phyloP scores from a whole-genome alignment of 2,329 filamentous ascomycete genomes.

The Beauveria sp. region DNA sequence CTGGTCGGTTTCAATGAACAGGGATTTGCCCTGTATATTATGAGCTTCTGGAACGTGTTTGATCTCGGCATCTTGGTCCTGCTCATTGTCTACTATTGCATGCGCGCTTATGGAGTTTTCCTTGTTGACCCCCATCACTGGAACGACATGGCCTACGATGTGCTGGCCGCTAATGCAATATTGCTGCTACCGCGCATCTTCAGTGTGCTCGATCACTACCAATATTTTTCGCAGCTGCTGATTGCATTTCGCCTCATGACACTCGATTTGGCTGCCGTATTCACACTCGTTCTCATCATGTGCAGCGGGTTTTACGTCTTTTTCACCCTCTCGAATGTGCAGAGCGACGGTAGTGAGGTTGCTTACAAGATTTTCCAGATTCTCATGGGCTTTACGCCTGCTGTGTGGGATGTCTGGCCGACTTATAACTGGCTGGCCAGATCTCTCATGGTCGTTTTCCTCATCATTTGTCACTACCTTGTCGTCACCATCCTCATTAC shows the following conservation, averaged over 20 bases:
- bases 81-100: constrained; percentile 81
- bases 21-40: constrained; percentile 91
- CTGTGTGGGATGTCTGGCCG: constrained; percentile 86
- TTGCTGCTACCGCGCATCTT: constrained; percentile 86
- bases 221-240: constrained; percentile 89
- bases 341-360: constrained; percentile 64
- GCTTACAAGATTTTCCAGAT: constrained; percentile 91
- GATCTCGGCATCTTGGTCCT: constrained; percentile 83
- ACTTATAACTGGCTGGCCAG: constrained; percentile 73
- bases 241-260: constrained; percentile 95
- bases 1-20: constrained; percentile 95
- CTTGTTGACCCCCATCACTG: constrained; percentile 67
- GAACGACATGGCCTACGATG: constrained; percentile 84
- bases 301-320: constrained; percentile 96
- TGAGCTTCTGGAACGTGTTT: constrained; percentile 97
- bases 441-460: constrained; percentile 67
- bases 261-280: constrained; percentile 76
- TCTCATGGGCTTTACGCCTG: constrained; percentile 90
- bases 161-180: constrained; percentile 86
- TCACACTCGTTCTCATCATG: constrained; percentile 74
- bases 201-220: constrained; percentile 88
- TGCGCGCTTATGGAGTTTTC: constrained; percentile 82
- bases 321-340: constrained; percentile 72
- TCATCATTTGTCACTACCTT: constrained; percentile 92
- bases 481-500: constrained; percentile 92